A percentile compares a stretch with the other conserved stretches of the same genome.
phyloP scores from a whole-genome alignment of 2,329 filamentous ascomycete genomes.

The Nemania sp. region DNA sequence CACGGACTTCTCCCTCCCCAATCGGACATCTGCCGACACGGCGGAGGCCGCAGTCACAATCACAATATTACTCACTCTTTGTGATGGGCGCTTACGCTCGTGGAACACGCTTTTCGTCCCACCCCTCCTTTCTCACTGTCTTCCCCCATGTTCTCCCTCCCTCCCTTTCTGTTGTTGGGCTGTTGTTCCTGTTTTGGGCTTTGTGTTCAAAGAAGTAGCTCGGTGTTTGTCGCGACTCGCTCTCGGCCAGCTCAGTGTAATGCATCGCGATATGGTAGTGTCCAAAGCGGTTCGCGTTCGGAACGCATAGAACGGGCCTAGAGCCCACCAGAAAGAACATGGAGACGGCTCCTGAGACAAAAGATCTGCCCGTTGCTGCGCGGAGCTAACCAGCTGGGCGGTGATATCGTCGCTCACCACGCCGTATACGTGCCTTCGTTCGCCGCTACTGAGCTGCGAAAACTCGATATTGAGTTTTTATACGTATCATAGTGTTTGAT shows the following conservation, averaged over 20 bases:
- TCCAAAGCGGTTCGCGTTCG: slow-evolving; percentile 1
- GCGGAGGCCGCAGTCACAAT: slow-evolving; percentile 19
- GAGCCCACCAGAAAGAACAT: slow-evolving; percentile 9
- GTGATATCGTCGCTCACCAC: slow-evolving; percentile 18
- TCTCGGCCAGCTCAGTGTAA: slow-evolving; percentile 15
- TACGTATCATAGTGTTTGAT: slow-evolving; percentile 5
- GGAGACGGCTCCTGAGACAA: slow-evolving; percentile 2
- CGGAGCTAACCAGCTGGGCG: neutral
- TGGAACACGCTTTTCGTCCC: neutral
- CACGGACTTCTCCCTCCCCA: slow-evolving; percentile 3
- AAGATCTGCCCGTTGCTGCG: slow-evolving; percentile 1
- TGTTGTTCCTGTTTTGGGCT: too few species aligned
- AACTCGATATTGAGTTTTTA: neutral
- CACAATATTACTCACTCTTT: slow-evolving; percentile 20
- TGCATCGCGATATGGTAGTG: slow-evolving; percentile 1
- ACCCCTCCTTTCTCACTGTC: too few species aligned
- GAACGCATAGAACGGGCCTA: slow-evolving; percentile 6
- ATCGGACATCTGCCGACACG: slow-evolving; percentile 28
- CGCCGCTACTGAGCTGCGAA: neutral
- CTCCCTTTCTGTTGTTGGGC: neutral
- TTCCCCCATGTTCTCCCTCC: neutral
- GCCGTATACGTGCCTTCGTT: neutral
- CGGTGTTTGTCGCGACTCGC: neutral
- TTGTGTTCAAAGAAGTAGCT: too few species aligned
- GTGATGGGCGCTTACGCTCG: slow-evolving; percentile 14